Evolutionary conservation across 176 grass and related monocot species (phyloP).

Genomic region (Musa troglodytarum): DNA sequence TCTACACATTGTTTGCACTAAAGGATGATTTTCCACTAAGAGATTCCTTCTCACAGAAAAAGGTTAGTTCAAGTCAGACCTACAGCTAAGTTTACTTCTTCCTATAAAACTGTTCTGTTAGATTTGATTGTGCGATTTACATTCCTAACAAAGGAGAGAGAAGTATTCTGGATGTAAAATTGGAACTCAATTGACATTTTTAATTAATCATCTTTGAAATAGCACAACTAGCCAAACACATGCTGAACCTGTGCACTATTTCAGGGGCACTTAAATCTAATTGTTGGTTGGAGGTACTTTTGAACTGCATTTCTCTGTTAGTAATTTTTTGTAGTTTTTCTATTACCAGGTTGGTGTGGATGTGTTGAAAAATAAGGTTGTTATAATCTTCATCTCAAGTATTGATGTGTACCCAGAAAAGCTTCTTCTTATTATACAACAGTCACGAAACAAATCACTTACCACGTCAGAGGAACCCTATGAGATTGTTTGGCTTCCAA

Average conservation of each 20-base stretch:
- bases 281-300: not conserved
- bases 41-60: constrained; percentile 5
- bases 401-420: constrained; percentile 2
- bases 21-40: constrained; percentile 22
- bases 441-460: not conserved
- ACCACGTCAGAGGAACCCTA: not conserved
- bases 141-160: not conserved
- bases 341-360: constrained; percentile 17
- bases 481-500: constrained; percentile 19
- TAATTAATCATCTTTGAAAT: not conserved
- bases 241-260: not conserved
- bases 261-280: not conserved
- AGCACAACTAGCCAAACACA: not conserved
- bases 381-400: constrained; percentile 20
- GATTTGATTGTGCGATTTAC: not conserved
- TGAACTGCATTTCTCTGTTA: not conserved
- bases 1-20: constrained; percentile 12
- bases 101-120: not conserved
- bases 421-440: constrained; percentile 13
- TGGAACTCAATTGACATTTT: not conserved
- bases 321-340: not conserved
- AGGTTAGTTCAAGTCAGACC: constrained; percentile 9
- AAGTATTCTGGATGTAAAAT: not conserved
- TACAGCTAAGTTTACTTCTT: not conserved
- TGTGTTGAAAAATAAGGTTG: constrained; percentile 12